A percentile compares a stretch with the other conserved stretches of the same genome.
Conservation (phyloP, 2,329 filamentous ascomycete genomes). For the Hypoxylon sp. region DNA sequence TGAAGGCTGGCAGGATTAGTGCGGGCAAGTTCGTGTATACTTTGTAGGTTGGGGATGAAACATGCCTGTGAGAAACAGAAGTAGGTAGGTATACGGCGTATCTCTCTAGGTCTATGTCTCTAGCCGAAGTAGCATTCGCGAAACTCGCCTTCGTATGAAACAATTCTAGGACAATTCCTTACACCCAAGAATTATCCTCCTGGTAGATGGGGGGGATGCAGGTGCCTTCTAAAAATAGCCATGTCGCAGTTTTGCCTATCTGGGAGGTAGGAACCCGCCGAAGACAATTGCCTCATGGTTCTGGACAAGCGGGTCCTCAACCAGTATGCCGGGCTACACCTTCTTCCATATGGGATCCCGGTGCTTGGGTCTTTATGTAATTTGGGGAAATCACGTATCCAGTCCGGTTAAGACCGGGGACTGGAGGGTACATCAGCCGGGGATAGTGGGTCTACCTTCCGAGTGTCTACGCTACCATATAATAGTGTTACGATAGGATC, state of each 20-base stretch:
- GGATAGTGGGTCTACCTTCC: not conserved
- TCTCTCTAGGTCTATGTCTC: too few relatives aligned
- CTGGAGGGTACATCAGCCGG: not conserved
- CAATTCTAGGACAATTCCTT: not conserved
- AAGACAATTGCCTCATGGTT: not conserved
- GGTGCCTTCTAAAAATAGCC: not conserved
- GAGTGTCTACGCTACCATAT: not conserved
- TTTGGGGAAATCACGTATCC: not conserved
- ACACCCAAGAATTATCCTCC: not conserved
- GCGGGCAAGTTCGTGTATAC: constrained; percentile 64
- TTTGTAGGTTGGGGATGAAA: constrained; percentile 47
- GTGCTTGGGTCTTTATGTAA: not conserved
- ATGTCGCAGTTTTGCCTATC: not conserved
- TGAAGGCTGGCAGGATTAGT: constrained; percentile 56
- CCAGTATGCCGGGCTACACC: not conserved
- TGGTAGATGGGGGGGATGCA: not conserved
- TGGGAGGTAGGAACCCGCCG: not conserved
- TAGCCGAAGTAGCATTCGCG: not conserved
- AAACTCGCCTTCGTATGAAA: not conserved
- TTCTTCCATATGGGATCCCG: not conserved
- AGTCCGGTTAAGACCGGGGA: not conserved
- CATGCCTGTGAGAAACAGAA: too few relatives aligned
- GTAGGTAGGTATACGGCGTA: not conserved
- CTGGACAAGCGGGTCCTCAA: not conserved
- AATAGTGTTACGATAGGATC: too few relatives aligned